These are phyloP conservation scores for Bocquillonia castaneifolia DNA, from an alignment of 441 rosid genomes.

Conservation along the genomic window DNA sequence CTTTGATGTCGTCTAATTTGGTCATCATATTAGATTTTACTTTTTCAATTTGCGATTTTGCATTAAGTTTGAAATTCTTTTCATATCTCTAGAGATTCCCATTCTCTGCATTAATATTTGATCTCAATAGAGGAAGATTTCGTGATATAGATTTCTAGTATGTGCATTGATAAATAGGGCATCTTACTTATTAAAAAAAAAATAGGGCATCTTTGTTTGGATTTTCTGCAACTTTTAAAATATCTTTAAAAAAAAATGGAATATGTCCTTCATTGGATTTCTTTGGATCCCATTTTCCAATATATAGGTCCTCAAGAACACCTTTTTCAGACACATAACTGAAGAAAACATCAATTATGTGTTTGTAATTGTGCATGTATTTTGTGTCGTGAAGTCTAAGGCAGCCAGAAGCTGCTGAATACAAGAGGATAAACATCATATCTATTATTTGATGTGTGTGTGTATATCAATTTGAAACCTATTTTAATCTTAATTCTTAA, in stretches of 20 bases:
- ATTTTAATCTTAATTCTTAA: too few species aligned
- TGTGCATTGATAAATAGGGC: not conserved
- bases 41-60: not conserved
- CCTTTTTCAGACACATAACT: not conserved
- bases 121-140: not conserved
- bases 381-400: not conserved
- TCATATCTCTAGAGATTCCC: not conserved
- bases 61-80: not conserved
- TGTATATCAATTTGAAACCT: too few species aligned
- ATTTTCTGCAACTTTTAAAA: not conserved
- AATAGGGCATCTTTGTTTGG: not conserved
- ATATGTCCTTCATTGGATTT: not conserved
- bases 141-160: not conserved
- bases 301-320: conserved; percentile 5
- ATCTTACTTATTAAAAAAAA: too few species aligned
- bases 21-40: too few species aligned
- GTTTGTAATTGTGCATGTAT: not conserved
- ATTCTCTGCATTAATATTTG: not conserved
- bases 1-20: not conserved
- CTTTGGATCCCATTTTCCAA: conserved; percentile 10
- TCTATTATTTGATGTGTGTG: not conserved
- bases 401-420: conserved; percentile 8
- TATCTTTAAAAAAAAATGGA: not conserved
- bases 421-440: not conserved
- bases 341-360: not conserved